A percentile compares a stretch with the other conserved stretches of the same genome.
These are phyloP conservation scores for Aureobasidium leucospermi DNA, from an alignment of 2,329 filamentous ascomycete genomes.

Conservation along the genomic window DNA sequence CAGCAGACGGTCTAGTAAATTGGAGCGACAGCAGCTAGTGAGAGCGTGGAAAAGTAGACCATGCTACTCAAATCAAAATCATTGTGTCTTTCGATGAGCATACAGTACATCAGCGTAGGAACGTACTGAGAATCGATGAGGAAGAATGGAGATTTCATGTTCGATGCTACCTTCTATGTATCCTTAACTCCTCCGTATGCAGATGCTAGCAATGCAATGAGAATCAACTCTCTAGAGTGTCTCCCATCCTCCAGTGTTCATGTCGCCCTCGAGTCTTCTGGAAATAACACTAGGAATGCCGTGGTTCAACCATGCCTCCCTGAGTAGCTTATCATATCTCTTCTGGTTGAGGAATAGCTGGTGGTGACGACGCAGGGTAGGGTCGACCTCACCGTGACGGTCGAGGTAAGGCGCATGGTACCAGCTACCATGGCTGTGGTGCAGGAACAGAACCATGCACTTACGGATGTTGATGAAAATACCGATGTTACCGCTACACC, in stretches of 20 bases:
- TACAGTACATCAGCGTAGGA: too few species aligned
- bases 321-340: conserved; percentile 80
- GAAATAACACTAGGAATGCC: conserved; percentile 84
- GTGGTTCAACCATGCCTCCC: conserved; percentile 80
- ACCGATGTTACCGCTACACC: conserved; percentile 80
- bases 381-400: conserved; percentile 89
- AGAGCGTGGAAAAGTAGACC: too few species aligned
- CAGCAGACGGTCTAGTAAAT: too few species aligned
- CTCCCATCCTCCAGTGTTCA: conserved; percentile 97
- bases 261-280: conserved; percentile 84
- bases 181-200: neutral
- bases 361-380: conserved; percentile 75
- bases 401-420: conserved; percentile 88
- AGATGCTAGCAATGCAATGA: neutral
- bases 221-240: conserved; percentile 38
- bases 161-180: neutral
- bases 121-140: too few species aligned
- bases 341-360: conserved; percentile 91
- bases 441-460: conserved; percentile 83
- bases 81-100: too few species aligned
- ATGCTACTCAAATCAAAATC: too few species aligned
- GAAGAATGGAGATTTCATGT: neutral
- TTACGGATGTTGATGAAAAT: conserved; percentile 95
- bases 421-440: conserved; percentile 75
- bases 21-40: too few species aligned